Evolutionary conservation across 2,329 filamentous ascomycete species (phyloP).

Genomic region (Zarea fungicola): DNA sequence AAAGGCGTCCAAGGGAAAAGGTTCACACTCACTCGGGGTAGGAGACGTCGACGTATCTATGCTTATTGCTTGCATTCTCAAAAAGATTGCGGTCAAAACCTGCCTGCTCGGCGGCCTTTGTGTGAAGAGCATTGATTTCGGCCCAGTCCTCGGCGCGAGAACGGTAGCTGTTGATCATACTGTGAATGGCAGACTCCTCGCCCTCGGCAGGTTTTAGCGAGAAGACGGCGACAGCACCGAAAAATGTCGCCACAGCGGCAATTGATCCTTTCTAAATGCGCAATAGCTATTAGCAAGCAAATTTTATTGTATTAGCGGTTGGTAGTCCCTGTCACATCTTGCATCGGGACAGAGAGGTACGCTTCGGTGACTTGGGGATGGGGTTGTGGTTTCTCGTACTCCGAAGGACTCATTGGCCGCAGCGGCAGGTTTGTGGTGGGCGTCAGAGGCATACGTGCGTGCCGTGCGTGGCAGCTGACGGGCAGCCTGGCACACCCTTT

Average conservation of each 20-base stretch:
- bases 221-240: conserved; percentile 31
- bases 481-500: conserved; percentile 35
- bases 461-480: conserved; percentile 33
- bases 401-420: conserved; percentile 49
- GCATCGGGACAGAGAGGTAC: too few species aligned
- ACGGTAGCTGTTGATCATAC: conserved; percentile 42
- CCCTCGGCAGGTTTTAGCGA: conserved; percentile 46
- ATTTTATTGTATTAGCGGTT: too few species aligned
- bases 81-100: conserved; percentile 54
- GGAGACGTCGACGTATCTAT: conserved; percentile 46
- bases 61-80: conserved; percentile 37
- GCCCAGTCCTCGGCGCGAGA: conserved; percentile 46
- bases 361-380: not conserved
- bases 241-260: conserved; percentile 27
- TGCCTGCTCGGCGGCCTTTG: conserved; percentile 49
- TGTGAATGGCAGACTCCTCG: conserved; percentile 41
- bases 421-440: conserved; percentile 43
- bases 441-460: conserved; percentile 51
- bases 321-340: too few species aligned
- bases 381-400: conserved; percentile 37
- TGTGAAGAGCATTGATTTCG: conserved; percentile 48
- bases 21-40: conserved; percentile 50
- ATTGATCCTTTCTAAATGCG: conserved; percentile 43
- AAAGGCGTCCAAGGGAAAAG: conserved; percentile 2
- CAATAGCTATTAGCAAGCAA: conserved; percentile 10